These are phyloP conservation scores for Penicillium argentinense DNA, from an alignment of 495 filamentous ascomycete genomes.

Conservation along the genomic window DNA sequence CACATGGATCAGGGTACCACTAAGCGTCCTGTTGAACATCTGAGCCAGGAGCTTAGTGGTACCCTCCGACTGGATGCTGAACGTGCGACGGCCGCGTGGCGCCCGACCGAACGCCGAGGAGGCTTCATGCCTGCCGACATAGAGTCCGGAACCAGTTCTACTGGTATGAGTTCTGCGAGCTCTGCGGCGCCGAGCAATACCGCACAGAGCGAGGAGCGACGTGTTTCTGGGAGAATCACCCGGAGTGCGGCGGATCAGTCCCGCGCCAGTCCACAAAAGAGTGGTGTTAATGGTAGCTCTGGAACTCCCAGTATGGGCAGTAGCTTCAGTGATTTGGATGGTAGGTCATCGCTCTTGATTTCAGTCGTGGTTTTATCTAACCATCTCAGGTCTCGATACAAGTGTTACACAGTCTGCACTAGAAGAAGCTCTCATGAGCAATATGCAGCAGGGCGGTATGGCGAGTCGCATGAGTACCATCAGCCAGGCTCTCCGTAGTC, in stretches of 20 bases:
- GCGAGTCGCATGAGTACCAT: conserved; percentile 89
- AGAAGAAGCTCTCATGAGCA: conserved; percentile 89
- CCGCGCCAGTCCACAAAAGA: conserved; percentile 56
- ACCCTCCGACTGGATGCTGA: conserved; percentile 57
- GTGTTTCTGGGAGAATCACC: conserved; percentile 44
- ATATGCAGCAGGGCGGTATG: conserved; percentile 81
- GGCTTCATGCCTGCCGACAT: conserved; percentile 46
- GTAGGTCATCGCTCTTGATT: conserved; percentile 46
- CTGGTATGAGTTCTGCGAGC: conserved; percentile 59
- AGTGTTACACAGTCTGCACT: conserved; percentile 92
- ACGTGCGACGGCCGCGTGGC: conserved; percentile 39
- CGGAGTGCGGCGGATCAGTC: conserved; percentile 56
- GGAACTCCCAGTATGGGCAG: conserved; percentile 95
- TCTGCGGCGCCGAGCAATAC: conserved; percentile 31
- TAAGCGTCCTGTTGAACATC: conserved; percentile 12
- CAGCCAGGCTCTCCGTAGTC: conserved; percentile 62
- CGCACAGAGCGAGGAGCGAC: conserved; percentile 19
- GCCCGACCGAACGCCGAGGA: conserved; percentile 30
- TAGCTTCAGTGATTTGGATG: conserved; percentile 95
- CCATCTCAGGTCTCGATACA: too few species aligned
- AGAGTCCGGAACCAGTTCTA: conserved; percentile 63
- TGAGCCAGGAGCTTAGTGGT: conserved; percentile 55
- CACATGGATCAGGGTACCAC: conserved; percentile 23
- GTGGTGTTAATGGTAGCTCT: conserved; percentile 70
- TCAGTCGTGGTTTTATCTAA: conserved; percentile 8